Conservation (phyloP, 1,284 basidiomycete species). For the Vanrija sp. region DNA sequence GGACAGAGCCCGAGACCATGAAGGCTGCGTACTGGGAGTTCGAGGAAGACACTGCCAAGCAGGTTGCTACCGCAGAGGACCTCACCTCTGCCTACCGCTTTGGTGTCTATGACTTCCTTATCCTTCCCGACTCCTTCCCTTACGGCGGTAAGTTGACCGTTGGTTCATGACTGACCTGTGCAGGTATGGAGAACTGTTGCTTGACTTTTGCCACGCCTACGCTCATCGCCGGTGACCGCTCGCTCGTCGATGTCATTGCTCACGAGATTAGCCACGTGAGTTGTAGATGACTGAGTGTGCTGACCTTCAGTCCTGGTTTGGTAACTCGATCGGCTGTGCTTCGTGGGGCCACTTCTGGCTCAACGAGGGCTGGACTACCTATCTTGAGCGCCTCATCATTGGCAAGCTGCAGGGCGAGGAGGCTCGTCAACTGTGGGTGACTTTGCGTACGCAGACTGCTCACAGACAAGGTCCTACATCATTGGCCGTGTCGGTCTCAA, state of each 20-base stretch:
- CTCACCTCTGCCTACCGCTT: conserved; percentile 75
- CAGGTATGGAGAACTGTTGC: conserved; percentile 57
- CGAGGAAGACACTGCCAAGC: conserved; percentile 71
- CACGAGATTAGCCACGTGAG: conserved; percentile 52
- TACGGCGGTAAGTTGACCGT: conserved; percentile 71
- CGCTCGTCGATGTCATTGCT: conserved; percentile 80
- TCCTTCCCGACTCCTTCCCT: conserved; percentile 92
- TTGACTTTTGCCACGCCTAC: conserved; percentile 84
- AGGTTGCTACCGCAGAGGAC: conserved; percentile 66
- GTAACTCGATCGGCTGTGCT: conserved; percentile 62
- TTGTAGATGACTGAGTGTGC: conserved; percentile 14
- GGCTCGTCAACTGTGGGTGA: conserved; percentile 63
- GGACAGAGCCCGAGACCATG: conserved; percentile 81
- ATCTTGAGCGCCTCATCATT: conserved; percentile 76
- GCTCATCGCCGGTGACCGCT: conserved; percentile 74
- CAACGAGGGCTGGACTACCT: conserved; percentile 91
- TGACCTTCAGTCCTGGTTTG: conserved; percentile 70
- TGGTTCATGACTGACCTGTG: not conserved
- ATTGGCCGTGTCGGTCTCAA: conserved; percentile 60
- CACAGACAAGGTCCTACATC: conserved; percentile 37
- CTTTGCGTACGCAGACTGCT: not conserved
- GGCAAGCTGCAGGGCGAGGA: conserved; percentile 69
- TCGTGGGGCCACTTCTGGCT: conserved; percentile 75
- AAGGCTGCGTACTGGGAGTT: conserved; percentile 84
- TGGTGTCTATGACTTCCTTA: conserved; percentile 84